Evolutionary conservation across 2,329 filamentous ascomycete species (phyloP), one percentile per base, ranked within the genome.

Genomic region (Ophiostoma novo-ulmi): DNA sequence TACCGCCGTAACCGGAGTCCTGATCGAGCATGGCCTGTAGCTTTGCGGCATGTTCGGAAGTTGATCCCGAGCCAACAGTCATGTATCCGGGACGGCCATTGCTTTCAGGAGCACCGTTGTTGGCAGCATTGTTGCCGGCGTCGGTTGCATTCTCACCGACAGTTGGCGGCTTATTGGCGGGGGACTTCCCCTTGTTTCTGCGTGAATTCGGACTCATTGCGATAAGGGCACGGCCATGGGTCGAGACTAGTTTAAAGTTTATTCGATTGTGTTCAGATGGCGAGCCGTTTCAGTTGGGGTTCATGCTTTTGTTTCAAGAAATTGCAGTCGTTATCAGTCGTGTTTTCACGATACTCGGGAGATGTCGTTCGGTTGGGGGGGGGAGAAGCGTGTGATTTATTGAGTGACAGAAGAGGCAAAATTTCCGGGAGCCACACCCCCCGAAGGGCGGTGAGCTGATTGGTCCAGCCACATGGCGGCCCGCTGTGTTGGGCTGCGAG

Each of bases 1-100:
- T 97, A 64, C 91, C 91, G 70, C 93, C 94, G 77, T 98, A 98
- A 7, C 94, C 95, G 22, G 94, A 98, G 78, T 99, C 95, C 71
- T 88, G 83, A 73, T 97, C 92, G 70, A 98, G 83, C 75, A 96
- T 87, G 22, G 89, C 88, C 80, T 95, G 92, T 55, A 98, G 84
- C 70, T 89, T 89, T 39, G 91, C 87, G 52, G 93, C 94, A 78
- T 92, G 92, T 77, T 93, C 89, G 26, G 94, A 94, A 31, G 91
- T 89, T 70, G 89, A 89, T 69, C 94, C 94, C 74, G 85, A 88
- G 71, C 94, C 94, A 68, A 97, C 92, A 5, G 92, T 96, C 89
- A 97, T 92, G 80, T 94, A 97, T 61, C 77, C 75, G 38, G 77
- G 76, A 39, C 75, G 73, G 35, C 48, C 68, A 22, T 38, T 41